Evolutionary conservation across 805 yeast genomes (phyloP).

Genomic region (Komagataella pastoris): DNA sequence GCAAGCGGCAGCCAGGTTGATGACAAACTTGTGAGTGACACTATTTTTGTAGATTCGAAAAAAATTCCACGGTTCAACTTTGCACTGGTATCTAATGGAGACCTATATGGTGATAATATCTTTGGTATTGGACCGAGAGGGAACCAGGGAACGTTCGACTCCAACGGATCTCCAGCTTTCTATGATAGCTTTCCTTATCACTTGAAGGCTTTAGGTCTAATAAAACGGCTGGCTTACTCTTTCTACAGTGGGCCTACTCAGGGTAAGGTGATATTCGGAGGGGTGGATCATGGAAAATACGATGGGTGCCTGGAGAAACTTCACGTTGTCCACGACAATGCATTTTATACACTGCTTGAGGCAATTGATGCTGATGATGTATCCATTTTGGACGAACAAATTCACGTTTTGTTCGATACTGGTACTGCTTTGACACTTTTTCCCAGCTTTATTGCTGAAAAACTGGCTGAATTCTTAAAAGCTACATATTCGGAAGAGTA

Average conservation of each 20-base stretch:
- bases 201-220: not conserved
- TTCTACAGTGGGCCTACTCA: conserved; percentile 1
- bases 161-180: not conserved
- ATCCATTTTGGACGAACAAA: not conserved
- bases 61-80: not conserved
- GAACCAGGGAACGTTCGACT: not conserved
- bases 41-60: not conserved
- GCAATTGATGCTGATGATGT: not conserved
- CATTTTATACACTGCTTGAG: not conserved
- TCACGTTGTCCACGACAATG: conserved; percentile 10
- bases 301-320: conserved; percentile 30
- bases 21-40: not conserved
- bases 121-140: not conserved
- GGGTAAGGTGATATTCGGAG: conserved; percentile 53
- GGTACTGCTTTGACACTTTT: not conserved
- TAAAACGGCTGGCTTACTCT: not conserved
- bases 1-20: not conserved
- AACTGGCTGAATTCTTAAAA: not conserved
- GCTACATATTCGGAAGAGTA: not conserved
- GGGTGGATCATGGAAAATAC: conserved; percentile 46
- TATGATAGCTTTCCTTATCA: not conserved
- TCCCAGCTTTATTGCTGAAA: not conserved
- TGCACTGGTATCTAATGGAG: not conserved
- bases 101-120: not conserved
- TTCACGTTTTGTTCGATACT: not conserved